Evolutionary conservation across 2,329 filamentous ascomycete genomes (phyloP).

Genomic region (Penicillium sp.): DNA sequence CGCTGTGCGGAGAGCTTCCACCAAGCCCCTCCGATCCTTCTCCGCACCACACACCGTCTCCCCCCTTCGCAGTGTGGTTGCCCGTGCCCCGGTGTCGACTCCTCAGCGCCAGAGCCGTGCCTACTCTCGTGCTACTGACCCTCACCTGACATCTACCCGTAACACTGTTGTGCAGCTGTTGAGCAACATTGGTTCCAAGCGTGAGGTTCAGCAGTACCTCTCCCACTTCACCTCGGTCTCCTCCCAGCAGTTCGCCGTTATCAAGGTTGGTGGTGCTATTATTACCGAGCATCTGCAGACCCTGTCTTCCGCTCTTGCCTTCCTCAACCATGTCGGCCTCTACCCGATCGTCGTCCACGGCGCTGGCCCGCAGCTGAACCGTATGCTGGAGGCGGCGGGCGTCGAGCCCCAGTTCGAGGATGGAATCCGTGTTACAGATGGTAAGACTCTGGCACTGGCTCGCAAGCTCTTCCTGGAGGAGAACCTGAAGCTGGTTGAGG

Average conservation of each 20-base stretch:
- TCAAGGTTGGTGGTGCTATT: conserved; percentile 96
- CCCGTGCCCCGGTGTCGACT: conserved; percentile 25
- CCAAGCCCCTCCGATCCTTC: conserved; percentile 42
- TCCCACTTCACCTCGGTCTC: conserved; percentile 96
- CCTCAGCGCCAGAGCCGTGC: conserved; percentile 36
- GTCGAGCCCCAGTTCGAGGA: conserved; percentile 96
- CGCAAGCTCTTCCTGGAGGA: conserved; percentile 92
- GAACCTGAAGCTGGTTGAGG: conserved; percentile 88
- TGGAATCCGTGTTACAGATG: conserved; percentile 92
- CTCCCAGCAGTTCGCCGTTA: conserved; percentile 95
- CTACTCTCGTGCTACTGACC: conserved; percentile 49
- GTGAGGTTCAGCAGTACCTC: conserved; percentile 95
- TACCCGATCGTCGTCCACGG: conserved; percentile 96
- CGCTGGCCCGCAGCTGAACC: conserved; percentile 91
- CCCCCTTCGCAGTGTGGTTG: conserved; percentile 27
- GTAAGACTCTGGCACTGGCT: conserved; percentile 87
- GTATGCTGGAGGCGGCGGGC: conserved; percentile 81
- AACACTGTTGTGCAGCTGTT: conserved; percentile 85
- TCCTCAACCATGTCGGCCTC: conserved; percentile 90
- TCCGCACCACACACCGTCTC: conserved; percentile 38
- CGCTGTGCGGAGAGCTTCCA: conserved; percentile 47
- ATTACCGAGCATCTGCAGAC: conserved; percentile 92
- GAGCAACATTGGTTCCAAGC: conserved; percentile 93
- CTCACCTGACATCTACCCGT: conserved; percentile 62
- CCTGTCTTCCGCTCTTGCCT: conserved; percentile 82